Base-by-base conservation (phyloP, 1,284 basidiomycete genomes). In the Cystobasidiaceae sp. region DNA sequence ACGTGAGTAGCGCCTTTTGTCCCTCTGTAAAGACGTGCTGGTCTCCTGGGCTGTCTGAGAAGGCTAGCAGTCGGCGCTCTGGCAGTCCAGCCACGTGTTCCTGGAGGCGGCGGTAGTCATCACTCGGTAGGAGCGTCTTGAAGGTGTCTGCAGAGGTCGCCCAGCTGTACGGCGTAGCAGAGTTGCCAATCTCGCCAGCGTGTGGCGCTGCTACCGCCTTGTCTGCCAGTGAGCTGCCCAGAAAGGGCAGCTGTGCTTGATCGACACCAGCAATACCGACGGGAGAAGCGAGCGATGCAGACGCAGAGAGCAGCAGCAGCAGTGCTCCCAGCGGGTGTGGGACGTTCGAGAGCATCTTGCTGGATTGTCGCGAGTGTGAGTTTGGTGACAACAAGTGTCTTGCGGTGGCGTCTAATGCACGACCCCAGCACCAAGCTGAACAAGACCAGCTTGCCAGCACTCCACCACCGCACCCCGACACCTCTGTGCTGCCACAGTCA, bases 1-100 rank as follows among this genome's bases (percentile, higher is more conserved):
- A 66, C n/a, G 59, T 56, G 17, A 75, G 57, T n/a, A 75, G 48
- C 0, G 70, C 67, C 66, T 75, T 75, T 61, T 72, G 65, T 2
- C 74, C 74, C 55, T 75, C 74, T 27, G 73, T 68, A 13, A 71
- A 66, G 17, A 37, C 15, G 41, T 62, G 45, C n/a, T 70, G 41
- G 17, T 68, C 57, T 25, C 64, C 54, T 1, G 33, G 54, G 13
- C 59, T 63, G 8, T 69, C 60, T 0, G 41, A 46, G 37, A 73
- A 62, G 39, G 67, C 43, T 21, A 74, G 58, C 11, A 66, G 49
- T 0, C 72, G 56, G 8, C 30, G 45, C 66, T 75, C 70, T 1
- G 72, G 70, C 8, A 71, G 52, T 3, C 48, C n/a, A 0, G 58
- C 51, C 39, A 75, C 60, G 59, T 73, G 70, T 17, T 60, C 37